A percentile compares a stretch with the other conserved stretches of the same genome.
Conservation (phyloP, 2,329 filamentous ascomycete genomes). For the Talaromyces atroroseus region DNA sequence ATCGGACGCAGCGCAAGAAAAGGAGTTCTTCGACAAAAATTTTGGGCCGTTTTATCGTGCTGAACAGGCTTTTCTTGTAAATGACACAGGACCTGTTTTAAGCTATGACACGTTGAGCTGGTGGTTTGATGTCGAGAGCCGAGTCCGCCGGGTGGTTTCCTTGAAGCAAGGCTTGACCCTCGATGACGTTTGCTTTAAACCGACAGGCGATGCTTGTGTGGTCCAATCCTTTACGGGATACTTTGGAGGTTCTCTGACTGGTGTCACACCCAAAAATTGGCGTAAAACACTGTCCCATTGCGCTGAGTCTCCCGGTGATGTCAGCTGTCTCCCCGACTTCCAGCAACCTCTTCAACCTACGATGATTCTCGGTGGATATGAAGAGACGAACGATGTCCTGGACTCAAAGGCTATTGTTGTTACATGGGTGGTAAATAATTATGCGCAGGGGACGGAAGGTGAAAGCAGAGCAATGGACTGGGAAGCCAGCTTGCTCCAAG, state of each 20-base stretch:
- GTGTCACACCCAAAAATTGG: conserved; percentile 65
- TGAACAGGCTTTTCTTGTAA: conserved; percentile 89
- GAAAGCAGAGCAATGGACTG: conserved; percentile 78
- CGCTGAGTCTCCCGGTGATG: conserved; percentile 65
- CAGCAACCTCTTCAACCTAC: conserved; percentile 81
- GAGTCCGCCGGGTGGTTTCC: conserved; percentile 67
- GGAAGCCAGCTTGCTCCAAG: conserved; percentile 71
- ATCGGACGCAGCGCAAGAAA: conserved; percentile 85
- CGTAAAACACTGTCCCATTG: conserved; percentile 66
- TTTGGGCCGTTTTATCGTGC: conserved; percentile 96
- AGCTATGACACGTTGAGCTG: conserved; percentile 83
- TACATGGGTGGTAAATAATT: conserved; percentile 93
- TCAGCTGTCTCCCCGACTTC: conserved; percentile 76
- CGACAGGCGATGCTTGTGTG: conserved; percentile 80
- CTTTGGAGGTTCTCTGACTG: conserved; percentile 63
- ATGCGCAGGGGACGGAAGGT: conserved; percentile 64
- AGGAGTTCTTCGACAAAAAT: conserved; percentile 84
- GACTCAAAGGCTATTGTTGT: conserved; percentile 76
- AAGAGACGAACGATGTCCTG: conserved; percentile 57
- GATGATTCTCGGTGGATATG: conserved; percentile 79
- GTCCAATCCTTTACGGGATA: conserved; percentile 90
- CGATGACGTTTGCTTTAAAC: conserved; percentile 89
- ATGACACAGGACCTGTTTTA: conserved; percentile 80
- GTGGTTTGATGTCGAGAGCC: conserved; percentile 89
- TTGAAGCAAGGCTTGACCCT: conserved; percentile 62